Percentiles rank a stretch among this genome's conserved stretches.
Conservation (phyloP, 2,329 filamentous ascomycete genomes). For the Venturia asperata region DNA sequence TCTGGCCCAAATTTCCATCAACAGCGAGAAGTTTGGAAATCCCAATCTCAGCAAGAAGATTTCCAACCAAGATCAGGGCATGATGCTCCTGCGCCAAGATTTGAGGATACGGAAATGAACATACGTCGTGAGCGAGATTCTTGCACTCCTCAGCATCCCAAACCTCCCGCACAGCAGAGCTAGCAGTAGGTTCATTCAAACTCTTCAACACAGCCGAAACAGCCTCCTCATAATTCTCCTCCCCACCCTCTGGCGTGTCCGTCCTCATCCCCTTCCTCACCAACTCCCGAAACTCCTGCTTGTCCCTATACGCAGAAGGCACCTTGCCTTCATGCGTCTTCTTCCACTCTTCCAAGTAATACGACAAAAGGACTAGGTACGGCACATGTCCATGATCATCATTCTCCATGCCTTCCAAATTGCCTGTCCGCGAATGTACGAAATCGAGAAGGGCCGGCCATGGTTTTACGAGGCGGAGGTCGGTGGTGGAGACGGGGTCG, state of each 20-base stretch:
- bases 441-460: slow-evolving; percentile 76
- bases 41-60: not conserved
- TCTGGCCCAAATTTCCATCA: not conserved
- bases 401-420: slow-evolving; percentile 62
- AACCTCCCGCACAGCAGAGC: slow-evolving; percentile 65
- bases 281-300: slow-evolving; percentile 69
- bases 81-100: not conserved
- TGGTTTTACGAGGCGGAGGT: slow-evolving; percentile 74
- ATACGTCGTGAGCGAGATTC: slow-evolving; percentile 34
- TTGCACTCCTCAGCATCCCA: slow-evolving; percentile 62
- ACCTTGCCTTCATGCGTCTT: slow-evolving; percentile 56
- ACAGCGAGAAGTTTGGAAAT: not conserved
- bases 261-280: slow-evolving; percentile 62
- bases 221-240: slow-evolving; percentile 97
- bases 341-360: slow-evolving; percentile 80
- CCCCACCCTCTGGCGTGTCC: slow-evolving; percentile 72
- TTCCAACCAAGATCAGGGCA: not conserved
- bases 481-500: slow-evolving; percentile 73
- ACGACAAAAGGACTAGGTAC: slow-evolving; percentile 72
- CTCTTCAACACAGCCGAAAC: slow-evolving; percentile 80
- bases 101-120: slow-evolving; percentile 9
- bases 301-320: slow-evolving; percentile 75
- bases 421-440: slow-evolving; percentile 56
- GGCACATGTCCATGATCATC: slow-evolving; percentile 90
- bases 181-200: slow-evolving; percentile 61